A percentile compares a stretch with the other conserved stretches of the same genome.
Conservation (phyloP, 208 protist species). For the Trypanosoma vivax region DNA sequence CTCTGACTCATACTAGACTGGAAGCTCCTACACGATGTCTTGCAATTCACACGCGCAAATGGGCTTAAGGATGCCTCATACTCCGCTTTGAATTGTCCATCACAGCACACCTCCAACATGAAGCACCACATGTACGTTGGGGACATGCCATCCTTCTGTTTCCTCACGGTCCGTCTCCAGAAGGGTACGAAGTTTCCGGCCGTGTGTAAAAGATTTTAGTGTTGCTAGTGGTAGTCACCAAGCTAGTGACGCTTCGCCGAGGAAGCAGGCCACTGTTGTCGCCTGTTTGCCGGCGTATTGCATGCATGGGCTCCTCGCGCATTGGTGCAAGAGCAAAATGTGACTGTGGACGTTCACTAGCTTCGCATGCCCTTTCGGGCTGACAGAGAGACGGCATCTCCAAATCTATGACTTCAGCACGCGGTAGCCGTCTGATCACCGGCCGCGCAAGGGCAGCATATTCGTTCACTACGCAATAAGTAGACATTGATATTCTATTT, state of each 20-base stretch:
- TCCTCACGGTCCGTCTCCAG: conserved; percentile 5
- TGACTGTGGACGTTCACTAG: conserved; percentile 12
- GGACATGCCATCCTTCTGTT: conserved; percentile 15
- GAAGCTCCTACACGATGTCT: too few relatives aligned
- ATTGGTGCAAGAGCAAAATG: conserved; percentile 11
- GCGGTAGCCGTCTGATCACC: conserved; percentile 5
- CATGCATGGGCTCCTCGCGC: conserved; percentile 16
- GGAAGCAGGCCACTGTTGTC: conserved; percentile 18
- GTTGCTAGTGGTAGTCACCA: conserved; percentile 48
- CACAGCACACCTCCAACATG: too few relatives aligned
- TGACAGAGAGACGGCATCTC: not conserved
- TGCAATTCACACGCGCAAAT: too few relatives aligned
- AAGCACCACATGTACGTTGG: too few relatives aligned
- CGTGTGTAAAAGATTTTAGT: conserved; percentile 45
- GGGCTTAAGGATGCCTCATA: too few relatives aligned
- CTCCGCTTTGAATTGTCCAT: too few relatives aligned
- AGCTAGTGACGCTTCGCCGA: conserved; percentile 32
- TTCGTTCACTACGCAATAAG: too few relatives aligned
- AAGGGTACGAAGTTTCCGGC: too few relatives aligned
- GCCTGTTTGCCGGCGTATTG: conserved; percentile 9
- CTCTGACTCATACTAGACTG: too few relatives aligned
- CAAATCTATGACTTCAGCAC: conserved; percentile 12
- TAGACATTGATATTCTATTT: too few relatives aligned
- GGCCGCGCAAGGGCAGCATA: not conserved
- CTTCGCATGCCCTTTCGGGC: not conserved